These are phyloP conservation scores for Pichia norvegensis DNA, from an alignment of 1,139 yeast species.

Conservation along the genomic window DNA sequence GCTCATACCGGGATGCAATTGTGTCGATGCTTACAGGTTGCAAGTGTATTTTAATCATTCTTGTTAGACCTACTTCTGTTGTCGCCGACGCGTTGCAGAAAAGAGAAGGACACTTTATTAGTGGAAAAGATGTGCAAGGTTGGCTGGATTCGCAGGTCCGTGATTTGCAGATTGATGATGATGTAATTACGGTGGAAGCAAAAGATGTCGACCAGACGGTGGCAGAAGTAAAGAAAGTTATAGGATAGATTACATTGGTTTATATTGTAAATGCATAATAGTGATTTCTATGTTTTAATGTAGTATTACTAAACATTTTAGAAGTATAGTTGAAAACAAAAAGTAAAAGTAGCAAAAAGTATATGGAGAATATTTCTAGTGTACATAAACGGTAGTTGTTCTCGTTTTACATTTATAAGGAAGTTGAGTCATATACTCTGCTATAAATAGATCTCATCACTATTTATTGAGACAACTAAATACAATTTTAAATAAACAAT, in stretches of 20 bases:
- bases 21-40: constrained; percentile 11
- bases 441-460: too few species aligned
- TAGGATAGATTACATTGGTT: too few species aligned
- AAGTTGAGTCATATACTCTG: too few species aligned
- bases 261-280: too few species aligned
- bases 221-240: not conserved
- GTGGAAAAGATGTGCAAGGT: not conserved
- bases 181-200: not conserved
- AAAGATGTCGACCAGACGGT: not conserved
- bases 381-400: too few species aligned
- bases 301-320: too few species aligned
- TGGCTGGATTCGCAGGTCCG: not conserved
- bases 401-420: too few species aligned
- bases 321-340: too few species aligned
- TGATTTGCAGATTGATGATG: not conserved
- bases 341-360: too few species aligned
- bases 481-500: constrained; percentile 28
- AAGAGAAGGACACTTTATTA: not conserved
- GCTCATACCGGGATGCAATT: constrained; percentile 48
- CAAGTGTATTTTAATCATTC: not conserved
- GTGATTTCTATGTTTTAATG: too few species aligned
- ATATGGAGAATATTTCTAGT: too few species aligned
- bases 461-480: not conserved
- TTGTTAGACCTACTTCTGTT: not conserved
- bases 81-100: not conserved